phyloP scores from a whole-genome alignment of 179 eudicot species.

The Nepenthes alata region DNA sequence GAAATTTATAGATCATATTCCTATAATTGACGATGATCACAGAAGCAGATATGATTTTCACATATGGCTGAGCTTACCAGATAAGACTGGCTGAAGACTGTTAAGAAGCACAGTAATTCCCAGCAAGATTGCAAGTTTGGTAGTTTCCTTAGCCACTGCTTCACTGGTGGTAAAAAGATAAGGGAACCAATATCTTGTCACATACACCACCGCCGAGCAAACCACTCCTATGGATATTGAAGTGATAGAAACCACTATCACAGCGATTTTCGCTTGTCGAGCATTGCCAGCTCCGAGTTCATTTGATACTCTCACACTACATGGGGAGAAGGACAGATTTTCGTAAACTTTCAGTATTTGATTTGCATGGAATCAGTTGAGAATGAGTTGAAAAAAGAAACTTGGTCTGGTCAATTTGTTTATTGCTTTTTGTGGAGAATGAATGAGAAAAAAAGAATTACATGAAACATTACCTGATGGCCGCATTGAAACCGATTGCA shows the following conservation, averaged over 20 bases:
- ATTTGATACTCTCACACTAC: conserved; percentile 77
- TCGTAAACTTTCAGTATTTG: not conserved
- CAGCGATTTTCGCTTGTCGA: conserved; percentile 50
- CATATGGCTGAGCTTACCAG: conserved; percentile 31
- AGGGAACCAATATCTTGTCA: conserved; percentile 56
- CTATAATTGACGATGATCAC: not conserved
- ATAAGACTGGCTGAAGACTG: conserved; percentile 78
- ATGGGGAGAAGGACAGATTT: not conserved
- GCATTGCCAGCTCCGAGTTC: conserved; percentile 75
- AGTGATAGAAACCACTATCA: conserved; percentile 48
- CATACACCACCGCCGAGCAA: conserved; percentile 32
- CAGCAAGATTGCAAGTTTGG: conserved; percentile 47
- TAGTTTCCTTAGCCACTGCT: conserved; percentile 49
- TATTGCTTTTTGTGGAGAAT: too few species aligned
- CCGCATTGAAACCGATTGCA: conserved; percentile 41
- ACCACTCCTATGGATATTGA: conserved; percentile 53
- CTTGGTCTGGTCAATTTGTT: not conserved
- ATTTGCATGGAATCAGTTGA: not conserved
- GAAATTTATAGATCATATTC: not conserved
- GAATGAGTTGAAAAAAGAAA: conserved; percentile 3
- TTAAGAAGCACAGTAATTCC: conserved; percentile 56
- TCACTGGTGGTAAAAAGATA: conserved; percentile 58
- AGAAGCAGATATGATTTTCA: not conserved
- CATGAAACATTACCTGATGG: conserved; percentile 27
- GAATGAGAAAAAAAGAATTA: not conserved